phyloP scores from a whole-genome alignment of 2,329 filamentous ascomycete species.

The Xenoacremonium recifei region DNA sequence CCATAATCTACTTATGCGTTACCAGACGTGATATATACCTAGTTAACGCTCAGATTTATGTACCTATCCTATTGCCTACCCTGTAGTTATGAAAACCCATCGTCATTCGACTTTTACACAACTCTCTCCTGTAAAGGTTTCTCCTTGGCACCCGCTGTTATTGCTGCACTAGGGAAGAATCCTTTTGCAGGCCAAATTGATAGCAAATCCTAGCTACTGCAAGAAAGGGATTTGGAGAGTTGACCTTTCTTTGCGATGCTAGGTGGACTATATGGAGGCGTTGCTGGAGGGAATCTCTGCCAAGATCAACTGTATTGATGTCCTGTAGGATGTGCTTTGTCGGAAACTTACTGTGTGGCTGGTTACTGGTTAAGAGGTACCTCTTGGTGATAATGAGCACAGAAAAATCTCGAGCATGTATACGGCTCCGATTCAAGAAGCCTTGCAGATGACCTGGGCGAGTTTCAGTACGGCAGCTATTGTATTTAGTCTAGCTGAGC shows the following conservation, averaged over 20 bases:
- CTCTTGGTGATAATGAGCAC: slow-evolving; percentile 1
- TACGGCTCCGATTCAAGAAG: slow-evolving; percentile 1
- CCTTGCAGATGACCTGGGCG: slow-evolving; percentile 2
- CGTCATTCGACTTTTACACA: too few relatives aligned
- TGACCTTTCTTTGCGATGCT: slow-evolving; percentile 12
- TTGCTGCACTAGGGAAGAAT: slow-evolving; percentile 1
- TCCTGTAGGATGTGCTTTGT: slow-evolving; percentile 6
- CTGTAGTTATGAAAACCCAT: too few relatives aligned
- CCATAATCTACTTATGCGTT: too few relatives aligned
- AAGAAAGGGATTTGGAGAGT: slow-evolving; percentile 12
- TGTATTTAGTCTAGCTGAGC: slow-evolving; percentile 10
- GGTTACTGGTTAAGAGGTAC: slow-evolving; percentile 7
- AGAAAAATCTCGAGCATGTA: neutral
- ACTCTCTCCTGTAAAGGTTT: slow-evolving; percentile 3
- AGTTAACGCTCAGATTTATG: too few relatives aligned
- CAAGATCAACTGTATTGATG: slow-evolving; percentile 7
- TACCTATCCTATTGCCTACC: too few relatives aligned
- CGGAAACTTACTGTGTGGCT: slow-evolving; percentile 5
- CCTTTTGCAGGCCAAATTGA: slow-evolving; percentile 2
- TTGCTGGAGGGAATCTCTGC: slow-evolving; percentile 2
- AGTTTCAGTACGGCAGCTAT: slow-evolving; percentile 1
- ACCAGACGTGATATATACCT: too few relatives aligned
- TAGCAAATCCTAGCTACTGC: slow-evolving; percentile 3
- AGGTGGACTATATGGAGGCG: slow-evolving; percentile 5
- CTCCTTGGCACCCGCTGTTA: slow-evolving; percentile 4